These are phyloP conservation scores for Claviceps fusiformis DNA, from an alignment of 2,329 filamentous ascomycete genomes.

Conservation along the genomic window DNA sequence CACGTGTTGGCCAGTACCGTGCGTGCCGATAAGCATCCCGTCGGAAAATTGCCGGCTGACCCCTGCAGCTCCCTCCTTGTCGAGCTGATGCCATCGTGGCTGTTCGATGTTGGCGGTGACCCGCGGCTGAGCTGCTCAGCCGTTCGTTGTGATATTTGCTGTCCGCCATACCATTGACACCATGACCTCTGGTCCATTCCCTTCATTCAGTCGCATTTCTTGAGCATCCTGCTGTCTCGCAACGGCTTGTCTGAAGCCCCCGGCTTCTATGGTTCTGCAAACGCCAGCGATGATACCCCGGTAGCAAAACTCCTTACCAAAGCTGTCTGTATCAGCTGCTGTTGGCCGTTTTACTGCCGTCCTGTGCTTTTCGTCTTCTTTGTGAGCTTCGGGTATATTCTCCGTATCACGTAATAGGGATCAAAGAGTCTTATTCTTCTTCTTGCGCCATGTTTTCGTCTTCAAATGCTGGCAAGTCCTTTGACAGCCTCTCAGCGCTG, in stretches of 20 bases:
- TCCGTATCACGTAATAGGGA: not conserved
- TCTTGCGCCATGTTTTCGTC: conserved; percentile 44
- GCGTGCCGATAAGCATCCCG: not conserved
- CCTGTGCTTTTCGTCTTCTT: not conserved
- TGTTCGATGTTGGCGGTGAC: not conserved
- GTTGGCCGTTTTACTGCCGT: conserved; percentile 13
- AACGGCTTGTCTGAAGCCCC: not conserved
- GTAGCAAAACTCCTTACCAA: conserved; percentile 20
- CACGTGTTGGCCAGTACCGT: not conserved
- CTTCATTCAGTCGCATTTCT: not conserved
- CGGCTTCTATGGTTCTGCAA: not conserved
- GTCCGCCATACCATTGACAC: not conserved
- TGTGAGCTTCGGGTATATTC: not conserved
- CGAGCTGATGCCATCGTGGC: conserved; percentile 7
- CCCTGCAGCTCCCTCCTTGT: not conserved
- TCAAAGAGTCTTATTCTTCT: not conserved
- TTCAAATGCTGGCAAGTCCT: conserved; percentile 46
- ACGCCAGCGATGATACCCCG: conserved; percentile 34
- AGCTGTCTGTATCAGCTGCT: conserved; percentile 21
- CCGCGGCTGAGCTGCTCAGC: not conserved
- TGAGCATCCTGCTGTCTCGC: not conserved
- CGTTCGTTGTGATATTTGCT: not conserved
- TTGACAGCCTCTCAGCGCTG: conserved; percentile 47
- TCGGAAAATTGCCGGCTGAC: not conserved
- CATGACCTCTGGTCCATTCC: not conserved